Conservation (phyloP, 2,329 filamentous ascomycete species). For the Plenodomus biglobosus region DNA sequence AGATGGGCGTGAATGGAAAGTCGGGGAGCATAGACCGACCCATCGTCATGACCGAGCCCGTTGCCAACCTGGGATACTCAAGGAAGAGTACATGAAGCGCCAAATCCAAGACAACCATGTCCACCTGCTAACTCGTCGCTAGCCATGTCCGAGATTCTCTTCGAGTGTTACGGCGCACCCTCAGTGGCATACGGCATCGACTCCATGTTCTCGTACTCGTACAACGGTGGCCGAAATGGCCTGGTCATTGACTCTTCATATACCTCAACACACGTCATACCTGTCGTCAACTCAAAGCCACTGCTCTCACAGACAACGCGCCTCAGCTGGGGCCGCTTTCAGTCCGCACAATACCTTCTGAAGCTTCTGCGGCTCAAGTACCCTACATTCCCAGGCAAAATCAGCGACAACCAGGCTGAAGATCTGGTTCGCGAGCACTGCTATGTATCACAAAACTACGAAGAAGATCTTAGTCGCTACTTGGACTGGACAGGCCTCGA, state of each 20-base stretch:
- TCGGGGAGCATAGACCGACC: conserved; percentile 79
- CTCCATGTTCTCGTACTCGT: conserved; percentile 90
- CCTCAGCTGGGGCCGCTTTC: conserved; percentile 91
- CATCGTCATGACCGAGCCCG: conserved; percentile 91
- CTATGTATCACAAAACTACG: conserved; percentile 84
- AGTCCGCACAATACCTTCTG: conserved; percentile 85
- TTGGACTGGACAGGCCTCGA: conserved; percentile 92
- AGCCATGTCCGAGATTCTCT: conserved; percentile 98
- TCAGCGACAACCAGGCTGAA: conserved; percentile 84
- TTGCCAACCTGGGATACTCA: conserved; percentile 87
- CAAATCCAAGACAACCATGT: not conserved
- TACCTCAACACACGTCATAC: conserved; percentile 92
- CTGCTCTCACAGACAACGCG: conserved; percentile 82
- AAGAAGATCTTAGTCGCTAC: conserved; percentile 72
- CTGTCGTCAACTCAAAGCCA: conserved; percentile 83
- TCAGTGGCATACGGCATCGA: conserved; percentile 94
- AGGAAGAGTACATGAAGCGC: conserved; percentile 70
- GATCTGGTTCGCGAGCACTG: conserved; percentile 85
- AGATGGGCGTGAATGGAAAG: conserved; percentile 78
- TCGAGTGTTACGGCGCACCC: conserved; percentile 91
- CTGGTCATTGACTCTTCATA: conserved; percentile 90
- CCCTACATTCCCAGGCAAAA: conserved; percentile 80
- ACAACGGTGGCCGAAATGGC: conserved; percentile 86
- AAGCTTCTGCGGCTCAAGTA: conserved; percentile 92
- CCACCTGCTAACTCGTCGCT: not conserved